Conservation (phyloP, 768 basidiomycete species). For the Phylloporus sp. region DNA sequence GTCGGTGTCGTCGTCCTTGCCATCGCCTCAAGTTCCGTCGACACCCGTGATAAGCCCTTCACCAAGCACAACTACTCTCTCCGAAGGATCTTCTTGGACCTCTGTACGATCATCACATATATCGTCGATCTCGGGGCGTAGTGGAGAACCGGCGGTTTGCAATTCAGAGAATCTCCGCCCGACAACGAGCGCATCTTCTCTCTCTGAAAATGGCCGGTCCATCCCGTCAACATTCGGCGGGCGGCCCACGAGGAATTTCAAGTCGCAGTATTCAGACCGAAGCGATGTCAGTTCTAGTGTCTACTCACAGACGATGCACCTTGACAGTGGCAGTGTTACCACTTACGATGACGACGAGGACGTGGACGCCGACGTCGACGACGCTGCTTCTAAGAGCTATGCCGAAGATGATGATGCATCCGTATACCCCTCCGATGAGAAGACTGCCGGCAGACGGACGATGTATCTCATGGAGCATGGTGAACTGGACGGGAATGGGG, state of each 20-base stretch:
- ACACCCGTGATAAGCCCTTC: conserved; percentile 12
- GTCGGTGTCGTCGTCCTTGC: conserved; percentile 18
- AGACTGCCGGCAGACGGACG: conserved; percentile 32
- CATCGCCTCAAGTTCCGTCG: conserved; percentile 11
- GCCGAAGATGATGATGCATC: conserved; percentile 28
- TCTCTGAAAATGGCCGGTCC: conserved; percentile 20
- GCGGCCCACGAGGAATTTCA: neutral
- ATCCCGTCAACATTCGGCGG: conserved; percentile 3
- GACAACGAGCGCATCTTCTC: conserved; percentile 17
- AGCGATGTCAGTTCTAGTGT: conserved; percentile 16
- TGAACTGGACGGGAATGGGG: conserved; percentile 18
- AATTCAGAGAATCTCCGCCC: conserved; percentile 20
- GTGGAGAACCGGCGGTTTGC: conserved; percentile 1
- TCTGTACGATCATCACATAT: conserved; percentile 26
- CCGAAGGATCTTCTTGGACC: conserved; percentile 27
- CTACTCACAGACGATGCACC: conserved; percentile 15
- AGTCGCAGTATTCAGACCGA: conserved; percentile 19
- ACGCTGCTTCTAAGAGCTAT: conserved; percentile 4
- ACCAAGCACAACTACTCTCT: conserved; percentile 20
- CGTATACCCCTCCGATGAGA: conserved; percentile 26
- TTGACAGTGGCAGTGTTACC: conserved; percentile 14
- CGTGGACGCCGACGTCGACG: conserved; percentile 21
- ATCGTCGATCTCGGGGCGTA: conserved; percentile 18
- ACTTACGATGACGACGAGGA: conserved; percentile 22
- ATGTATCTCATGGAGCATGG: conserved; percentile 32